Evolutionary conservation across 2,329 filamentous ascomycete species (phyloP), one percentile per base, ranked within the genome.

Genomic region (Sclerotinia trifoliorum): DNA sequence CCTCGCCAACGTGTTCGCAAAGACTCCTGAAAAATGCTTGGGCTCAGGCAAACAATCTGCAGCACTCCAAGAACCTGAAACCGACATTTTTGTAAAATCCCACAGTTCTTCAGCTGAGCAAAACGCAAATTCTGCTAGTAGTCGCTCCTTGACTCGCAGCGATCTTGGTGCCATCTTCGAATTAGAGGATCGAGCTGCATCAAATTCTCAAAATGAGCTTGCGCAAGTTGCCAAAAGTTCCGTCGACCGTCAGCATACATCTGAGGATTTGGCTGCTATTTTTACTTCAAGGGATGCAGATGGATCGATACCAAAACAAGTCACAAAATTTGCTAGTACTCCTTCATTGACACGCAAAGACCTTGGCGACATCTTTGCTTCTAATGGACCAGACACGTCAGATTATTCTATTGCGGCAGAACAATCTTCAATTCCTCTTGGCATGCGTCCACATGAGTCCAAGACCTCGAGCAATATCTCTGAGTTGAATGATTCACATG

Each of bases 221-320:
- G 39, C 15, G 19, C 60, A 51, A 26, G 11, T 8, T 42, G 8
- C 15, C 51, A 63, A 35, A 6, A 15, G 15, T 26, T 4, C 46
- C 10, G 4, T 26, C 24, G 21, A 49, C n/a, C 58, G 58, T 51
- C 58, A 62, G 29, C 29, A 62, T 62, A 63, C 32, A 39, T 63
- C 46, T 42, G 46, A 51, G 10, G 60, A 63, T 26, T 24, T 63
- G 21, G 46, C 29, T 21, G 13, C 39, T 42, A 21, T 51, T 8
- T 63, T 63, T 52, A n/a, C 60, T 63, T 51, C 32, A 17, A n/a
- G 51, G 6, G 46, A 52, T 26, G 8, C 46, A 8, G 7, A 35
- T 19, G 46, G n/a, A 39, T 39, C 15, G 17, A 24, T 5, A 26
- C 32, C 60, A 42, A 63, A 39, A 26, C 46, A 24, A 24, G 60